Evolutionary conservation across 2,329 filamentous ascomycete genomes (phyloP).

Genomic region (Metarhizium guizhouense): DNA sequence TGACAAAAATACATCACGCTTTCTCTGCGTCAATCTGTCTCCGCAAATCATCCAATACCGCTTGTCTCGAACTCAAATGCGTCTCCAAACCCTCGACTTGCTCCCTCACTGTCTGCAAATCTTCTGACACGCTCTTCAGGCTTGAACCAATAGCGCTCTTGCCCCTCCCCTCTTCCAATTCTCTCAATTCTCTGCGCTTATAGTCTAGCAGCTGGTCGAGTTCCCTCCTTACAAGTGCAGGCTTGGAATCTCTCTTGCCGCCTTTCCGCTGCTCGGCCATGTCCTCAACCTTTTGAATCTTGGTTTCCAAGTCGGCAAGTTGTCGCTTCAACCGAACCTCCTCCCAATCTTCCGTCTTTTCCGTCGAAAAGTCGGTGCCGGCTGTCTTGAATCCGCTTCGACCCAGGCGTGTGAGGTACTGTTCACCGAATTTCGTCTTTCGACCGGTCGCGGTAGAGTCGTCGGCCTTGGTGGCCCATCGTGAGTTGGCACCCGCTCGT

Average conservation of each 20-base stretch:
- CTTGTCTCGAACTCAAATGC: constrained; percentile 70
- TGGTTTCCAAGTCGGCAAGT: constrained; percentile 78
- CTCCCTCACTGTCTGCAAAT: constrained; percentile 83
- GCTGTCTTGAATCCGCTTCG: constrained; percentile 71
- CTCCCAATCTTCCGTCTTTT: constrained; percentile 92
- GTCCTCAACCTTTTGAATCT: constrained; percentile 74
- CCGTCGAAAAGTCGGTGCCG: constrained; percentile 83
- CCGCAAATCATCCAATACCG: constrained; percentile 66
- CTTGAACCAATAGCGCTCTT: constrained; percentile 61
- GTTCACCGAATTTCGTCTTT: constrained; percentile 96
- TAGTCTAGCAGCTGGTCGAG: constrained; percentile 91
- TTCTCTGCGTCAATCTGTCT: constrained; percentile 85
- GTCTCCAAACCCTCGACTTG: constrained; percentile 85
- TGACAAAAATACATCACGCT: constrained; percentile 10
- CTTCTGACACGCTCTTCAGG: constrained; percentile 71
- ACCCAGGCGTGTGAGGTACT: constrained; percentile 86
- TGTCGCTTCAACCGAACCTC: constrained; percentile 93
- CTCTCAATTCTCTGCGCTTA: constrained; percentile 72
- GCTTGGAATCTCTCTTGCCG: constrained; percentile 66
- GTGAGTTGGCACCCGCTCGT: constrained; percentile 52
- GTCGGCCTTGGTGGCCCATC: constrained; percentile 72
- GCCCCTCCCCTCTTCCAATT: constrained; percentile 62
- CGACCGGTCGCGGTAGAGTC: constrained; percentile 76
- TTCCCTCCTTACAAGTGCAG: constrained; percentile 87
- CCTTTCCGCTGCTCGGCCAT: constrained; percentile 56